These are phyloP conservation scores for Kalmanozyma brasiliensis DNA, from an alignment of 1,284 basidiomycete species.

Conservation along the genomic window DNA sequence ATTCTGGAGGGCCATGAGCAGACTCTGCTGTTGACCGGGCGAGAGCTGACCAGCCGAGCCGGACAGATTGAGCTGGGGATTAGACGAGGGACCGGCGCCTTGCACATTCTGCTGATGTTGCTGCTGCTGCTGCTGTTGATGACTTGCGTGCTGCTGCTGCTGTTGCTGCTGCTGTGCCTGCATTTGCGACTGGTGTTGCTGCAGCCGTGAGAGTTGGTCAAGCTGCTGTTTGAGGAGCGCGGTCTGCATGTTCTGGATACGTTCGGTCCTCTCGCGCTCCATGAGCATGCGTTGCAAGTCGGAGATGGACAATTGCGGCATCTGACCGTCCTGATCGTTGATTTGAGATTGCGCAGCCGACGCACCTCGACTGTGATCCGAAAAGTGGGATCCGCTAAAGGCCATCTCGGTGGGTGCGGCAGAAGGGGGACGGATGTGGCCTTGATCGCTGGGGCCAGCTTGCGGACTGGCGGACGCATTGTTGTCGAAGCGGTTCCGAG, in stretches of 20 bases:
- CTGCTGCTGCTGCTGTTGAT: constrained; percentile 11
- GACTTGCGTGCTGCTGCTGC: constrained; percentile 12
- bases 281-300: constrained; percentile 54
- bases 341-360: constrained; percentile 19
- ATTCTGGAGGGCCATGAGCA: constrained; percentile 42
- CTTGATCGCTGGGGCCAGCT: constrained; percentile 14
- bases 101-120: constrained; percentile 20
- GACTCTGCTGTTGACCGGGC: constrained; percentile 40
- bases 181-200: constrained; percentile 13
- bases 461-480: constrained; percentile 33
- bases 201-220: constrained; percentile 51
- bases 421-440: constrained; percentile 23
- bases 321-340: constrained; percentile 11
- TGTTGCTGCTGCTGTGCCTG: constrained; percentile 14
- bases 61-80: constrained; percentile 22
- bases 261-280: constrained; percentile 56
- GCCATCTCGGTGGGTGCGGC: constrained; percentile 18
- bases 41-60: constrained; percentile 34
- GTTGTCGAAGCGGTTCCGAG: constrained; percentile 38
- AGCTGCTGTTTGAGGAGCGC: constrained; percentile 58
- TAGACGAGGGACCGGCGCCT: constrained; percentile 6
- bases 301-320: constrained; percentile 40
- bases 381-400: constrained; percentile 2
- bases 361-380: constrained; percentile 3
- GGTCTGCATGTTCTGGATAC: constrained; percentile 60